Evolutionary conservation across 2,329 filamentous ascomycete species (phyloP), one percentile per base, ranked within the genome.

Genomic region (Aspergillus persii): DNA sequence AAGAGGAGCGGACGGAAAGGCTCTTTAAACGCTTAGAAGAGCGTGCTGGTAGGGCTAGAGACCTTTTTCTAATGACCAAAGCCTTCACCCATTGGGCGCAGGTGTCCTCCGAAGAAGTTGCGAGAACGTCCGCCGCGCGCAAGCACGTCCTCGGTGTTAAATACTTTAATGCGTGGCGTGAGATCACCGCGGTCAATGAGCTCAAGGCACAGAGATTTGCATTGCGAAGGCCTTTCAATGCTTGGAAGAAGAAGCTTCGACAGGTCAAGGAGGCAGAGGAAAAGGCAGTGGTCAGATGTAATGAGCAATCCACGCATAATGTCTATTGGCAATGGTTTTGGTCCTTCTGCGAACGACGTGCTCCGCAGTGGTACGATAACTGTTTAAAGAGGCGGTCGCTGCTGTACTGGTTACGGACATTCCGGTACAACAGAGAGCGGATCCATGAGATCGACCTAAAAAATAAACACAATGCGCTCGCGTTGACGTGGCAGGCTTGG

Each of bases 21-120:
- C 86, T 85, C 64, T 86, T 82, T 64, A 77, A 77, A 18, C 80
- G 81, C 52, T 75, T 87, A 15, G 85, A 88, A 69, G 79, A 76
- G 53, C 83, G 86, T 50, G 89, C 89, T 31, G 80, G 77, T 1
- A 83, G 84, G 64, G 87, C 88, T 50, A 84, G 89, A 60, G 82
- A 89, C 68, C 75, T 89, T 9, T 89, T 86, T 65, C 79, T 91
- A 6, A 73, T 89, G 58, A 84, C 81, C 3, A 88, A 86, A 70
- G 83, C 84, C 2, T 86, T 91, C 58, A 83, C 81, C 1, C 86
- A 89, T 63, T 96, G 91, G 91, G 83, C 84, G 9, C 82, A 84
- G 56, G 80, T 83, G 53, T 83, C 89, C 9, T 82, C 81, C 5
- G 86, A 90, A 12, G 85, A 91, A 68, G 79, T 86, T 15, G 82